Conservation (phyloP, 495 filamentous ascomycete genomes). For the Aspergillus saccharolyticus region DNA sequence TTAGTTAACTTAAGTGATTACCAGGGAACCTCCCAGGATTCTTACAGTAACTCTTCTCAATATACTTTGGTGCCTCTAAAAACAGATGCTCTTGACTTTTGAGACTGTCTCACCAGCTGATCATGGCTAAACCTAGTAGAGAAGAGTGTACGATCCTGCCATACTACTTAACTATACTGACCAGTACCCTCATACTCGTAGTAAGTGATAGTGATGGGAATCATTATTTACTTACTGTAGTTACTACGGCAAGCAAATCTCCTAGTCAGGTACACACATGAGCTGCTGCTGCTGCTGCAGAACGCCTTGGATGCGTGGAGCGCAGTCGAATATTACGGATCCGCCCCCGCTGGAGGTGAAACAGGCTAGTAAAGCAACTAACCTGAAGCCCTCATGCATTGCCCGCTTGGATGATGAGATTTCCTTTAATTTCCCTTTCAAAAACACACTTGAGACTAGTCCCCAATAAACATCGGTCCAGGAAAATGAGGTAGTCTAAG, state of each 20-base stretch:
- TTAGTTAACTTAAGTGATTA: too few species aligned
- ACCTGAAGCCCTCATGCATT: background rate
- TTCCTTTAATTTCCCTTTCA: background rate
- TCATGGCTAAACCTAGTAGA: background rate
- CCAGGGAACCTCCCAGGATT: background rate
- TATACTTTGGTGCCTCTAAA: too few species aligned
- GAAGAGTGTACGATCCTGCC: too few species aligned
- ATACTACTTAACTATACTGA: too few species aligned
- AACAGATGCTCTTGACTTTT: too few species aligned
- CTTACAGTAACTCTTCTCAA: too few species aligned
- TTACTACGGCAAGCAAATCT: too few species aligned
- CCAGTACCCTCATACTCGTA: too few species aligned
- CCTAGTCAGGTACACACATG: background rate
- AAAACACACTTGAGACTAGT: background rate
- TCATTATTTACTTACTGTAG: too few species aligned
- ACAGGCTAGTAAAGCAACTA: background rate
- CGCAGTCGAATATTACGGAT: background rate
- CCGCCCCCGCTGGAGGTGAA: background rate
- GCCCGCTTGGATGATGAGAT: background rate
- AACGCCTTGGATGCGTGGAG: background rate
- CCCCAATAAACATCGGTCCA: background rate
- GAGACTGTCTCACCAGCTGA: too few species aligned
- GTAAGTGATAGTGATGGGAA: too few species aligned
- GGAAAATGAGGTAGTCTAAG: background rate
- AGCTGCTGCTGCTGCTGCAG: too few species aligned